Evolutionary conservation across 495 filamentous ascomycete species (phyloP).

Genomic region (Xylaria scruposa): DNA sequence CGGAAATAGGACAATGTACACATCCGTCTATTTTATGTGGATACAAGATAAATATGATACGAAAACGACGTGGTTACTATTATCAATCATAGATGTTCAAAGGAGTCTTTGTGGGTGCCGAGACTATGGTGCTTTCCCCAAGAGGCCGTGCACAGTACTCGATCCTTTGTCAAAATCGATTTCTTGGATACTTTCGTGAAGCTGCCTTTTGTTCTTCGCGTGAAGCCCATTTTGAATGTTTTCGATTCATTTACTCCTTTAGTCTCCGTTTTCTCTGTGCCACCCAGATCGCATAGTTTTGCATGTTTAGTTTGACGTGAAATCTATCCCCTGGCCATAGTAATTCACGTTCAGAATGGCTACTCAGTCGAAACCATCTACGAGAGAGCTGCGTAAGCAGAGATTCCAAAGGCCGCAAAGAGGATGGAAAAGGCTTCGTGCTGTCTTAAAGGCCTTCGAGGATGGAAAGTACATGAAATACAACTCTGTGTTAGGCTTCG

Average conservation of each 20-base stretch:
- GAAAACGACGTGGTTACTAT: conserved; percentile 11
- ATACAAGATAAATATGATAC: neutral
- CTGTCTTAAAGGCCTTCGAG: neutral
- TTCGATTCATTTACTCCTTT: neutral
- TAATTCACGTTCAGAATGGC: neutral
- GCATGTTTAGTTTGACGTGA: neutral
- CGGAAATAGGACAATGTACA: neutral
- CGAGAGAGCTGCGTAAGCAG: neutral
- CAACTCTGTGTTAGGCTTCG: conserved; percentile 9
- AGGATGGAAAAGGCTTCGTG: conserved; percentile 19
- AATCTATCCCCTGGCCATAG: neutral
- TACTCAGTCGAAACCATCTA: neutral
- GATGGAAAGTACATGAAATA: neutral
- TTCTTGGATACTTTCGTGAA: neutral
- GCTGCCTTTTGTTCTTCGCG: neutral
- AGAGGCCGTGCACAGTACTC: neutral
- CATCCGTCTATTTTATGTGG: neutral
- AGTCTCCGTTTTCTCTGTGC: neutral
- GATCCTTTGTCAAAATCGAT: conserved; percentile 10
- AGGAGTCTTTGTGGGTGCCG: conserved; percentile 10
- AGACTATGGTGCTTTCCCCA: neutral
- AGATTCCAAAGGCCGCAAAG: neutral
- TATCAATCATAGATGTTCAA: neutral
- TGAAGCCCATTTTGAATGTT: neutral
- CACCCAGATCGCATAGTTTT: neutral